A percentile compares a stretch with the other conserved stretches of the same genome.
These are phyloP conservation scores for Ottelia alismoides DNA, from an alignment of 106 monocot species.

Conservation along the genomic window DNA sequence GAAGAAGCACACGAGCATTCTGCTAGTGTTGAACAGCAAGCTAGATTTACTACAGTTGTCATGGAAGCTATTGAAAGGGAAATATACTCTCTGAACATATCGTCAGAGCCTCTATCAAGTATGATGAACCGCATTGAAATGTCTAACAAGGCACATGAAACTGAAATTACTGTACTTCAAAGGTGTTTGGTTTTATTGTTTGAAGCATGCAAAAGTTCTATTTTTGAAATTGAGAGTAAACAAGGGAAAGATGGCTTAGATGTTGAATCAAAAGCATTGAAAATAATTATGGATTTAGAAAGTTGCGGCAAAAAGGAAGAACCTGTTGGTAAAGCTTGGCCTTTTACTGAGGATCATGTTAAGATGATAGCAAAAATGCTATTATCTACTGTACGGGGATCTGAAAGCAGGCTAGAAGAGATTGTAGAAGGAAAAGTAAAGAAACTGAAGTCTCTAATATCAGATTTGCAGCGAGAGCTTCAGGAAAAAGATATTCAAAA, in stretches of 20 bases:
- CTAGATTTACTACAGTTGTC: slow-evolving; percentile 11
- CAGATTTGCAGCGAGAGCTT: slow-evolving; percentile 62
- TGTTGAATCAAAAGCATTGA: too few relatives aligned
- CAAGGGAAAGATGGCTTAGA: slow-evolving; percentile 8
- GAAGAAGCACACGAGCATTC: slow-evolving; percentile 31
- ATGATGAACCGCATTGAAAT: slow-evolving; percentile 25
- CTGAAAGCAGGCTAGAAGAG: slow-evolving; percentile 15
- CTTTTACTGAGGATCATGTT: slow-evolving; percentile 27
- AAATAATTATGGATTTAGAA: too few relatives aligned
- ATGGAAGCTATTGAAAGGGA: slow-evolving; percentile 31
- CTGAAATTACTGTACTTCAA: slow-evolving; percentile 27
- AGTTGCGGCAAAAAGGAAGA: too few relatives aligned
- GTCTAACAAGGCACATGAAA: slow-evolving; percentile 36
- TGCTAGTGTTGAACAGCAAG: slow-evolving; percentile 33
- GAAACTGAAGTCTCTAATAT: slow-evolving; percentile 40
- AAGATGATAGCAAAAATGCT: slow-evolving; percentile 36
- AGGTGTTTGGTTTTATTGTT: slow-evolving; percentile 44
- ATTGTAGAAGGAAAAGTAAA: slow-evolving; percentile 19
- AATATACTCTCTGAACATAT: slow-evolving; percentile 19
- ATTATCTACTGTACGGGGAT: slow-evolving; percentile 24
- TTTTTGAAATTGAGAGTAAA: slow-evolving; percentile 41
- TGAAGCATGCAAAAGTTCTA: slow-evolving; percentile 51
- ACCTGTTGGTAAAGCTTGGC: slow-evolving; percentile 5
- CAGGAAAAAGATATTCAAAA: slow-evolving; percentile 73
- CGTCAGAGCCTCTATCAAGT: slow-evolving; percentile 36